Percentiles rank a stretch among this genome's conserved stretches.
Conservation (phyloP, 1,284 basidiomycete genomes). For the Cutaneotrichosporon sp. region DNA sequence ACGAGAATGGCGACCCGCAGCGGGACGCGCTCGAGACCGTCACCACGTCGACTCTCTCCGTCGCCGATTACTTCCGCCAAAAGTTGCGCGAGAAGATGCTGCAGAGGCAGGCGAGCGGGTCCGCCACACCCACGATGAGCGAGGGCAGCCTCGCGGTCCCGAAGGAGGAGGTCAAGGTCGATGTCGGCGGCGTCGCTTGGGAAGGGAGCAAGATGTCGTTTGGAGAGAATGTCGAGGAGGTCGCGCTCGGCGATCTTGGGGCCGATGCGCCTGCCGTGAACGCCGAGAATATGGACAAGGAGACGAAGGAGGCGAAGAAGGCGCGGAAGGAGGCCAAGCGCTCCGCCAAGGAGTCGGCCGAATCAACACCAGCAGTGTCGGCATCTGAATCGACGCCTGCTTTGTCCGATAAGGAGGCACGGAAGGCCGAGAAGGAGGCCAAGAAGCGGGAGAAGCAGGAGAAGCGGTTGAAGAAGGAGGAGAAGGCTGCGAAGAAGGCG, state of each 20-base stretch:
- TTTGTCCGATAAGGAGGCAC: neutral
- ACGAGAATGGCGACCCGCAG: conserved; percentile 6
- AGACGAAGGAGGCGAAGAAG: conserved; percentile 5
- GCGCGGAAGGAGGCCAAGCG: conserved; percentile 26
- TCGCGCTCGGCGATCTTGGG: conserved; percentile 20
- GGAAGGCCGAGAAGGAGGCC: neutral
- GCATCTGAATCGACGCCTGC: neutral
- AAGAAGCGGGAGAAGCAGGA: conserved; percentile 1
- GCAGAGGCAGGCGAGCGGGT: conserved; percentile 34
- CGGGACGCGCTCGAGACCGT: conserved; percentile 37
- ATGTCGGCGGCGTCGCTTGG: conserved; percentile 38
- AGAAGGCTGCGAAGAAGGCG: neutral
- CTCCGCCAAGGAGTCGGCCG: conserved; percentile 17
- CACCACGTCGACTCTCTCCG: conserved; percentile 43
- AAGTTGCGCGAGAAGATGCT: conserved; percentile 51
- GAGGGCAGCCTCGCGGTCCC: conserved; percentile 32
- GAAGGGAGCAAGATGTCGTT: conserved; percentile 44
- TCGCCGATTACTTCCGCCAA: conserved; percentile 51
- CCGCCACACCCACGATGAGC: conserved; percentile 24
- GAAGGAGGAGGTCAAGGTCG: conserved; percentile 32
- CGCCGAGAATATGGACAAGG: neutral
- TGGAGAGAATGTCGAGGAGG: conserved; percentile 23
- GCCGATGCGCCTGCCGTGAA: conserved; percentile 20
- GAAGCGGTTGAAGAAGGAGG: neutral
- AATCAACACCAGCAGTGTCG: neutral